Base-by-base conservation (phyloP, 2,329 filamentous ascomycete genomes). In the Microascus cirrosus region DNA sequence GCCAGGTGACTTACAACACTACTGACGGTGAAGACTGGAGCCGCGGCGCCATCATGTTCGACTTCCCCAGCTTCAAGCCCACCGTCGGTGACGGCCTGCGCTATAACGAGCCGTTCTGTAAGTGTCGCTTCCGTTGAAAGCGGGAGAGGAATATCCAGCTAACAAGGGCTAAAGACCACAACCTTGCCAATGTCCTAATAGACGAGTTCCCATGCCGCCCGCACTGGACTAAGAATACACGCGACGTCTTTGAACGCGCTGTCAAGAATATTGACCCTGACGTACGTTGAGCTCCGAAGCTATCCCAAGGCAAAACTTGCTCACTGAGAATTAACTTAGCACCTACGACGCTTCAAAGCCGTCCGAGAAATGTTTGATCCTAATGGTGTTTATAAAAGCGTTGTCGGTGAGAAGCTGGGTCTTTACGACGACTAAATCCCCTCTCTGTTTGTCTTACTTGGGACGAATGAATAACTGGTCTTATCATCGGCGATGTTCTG, bases 151-250 rank as follows among this genome's bases (percentile, higher is more conserved):
- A 20, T 39, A 10, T 36, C 28, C 4, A 32, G 10, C 60, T 62
- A 22, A 62, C 22, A 22, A 10, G 48, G 18, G 10, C 3, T 3
- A n/a, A 42, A 74, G 69, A 79, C 61, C 71, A 70, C 39, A 74
- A 71, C 6, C 66, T 80, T 3, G 75, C 76, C 22, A 72, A 73
- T 55, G 72, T 70, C 0, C 69, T 79, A 20, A 68, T 79, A 54
- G 70, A 74, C 28, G 77, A 79, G 63, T 79, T 79, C 60, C 75
- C 76, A 0, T 76, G 74, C 62, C 70, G 77, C 5, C 77, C 77
- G 34, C 77, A 80, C 65, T 80, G 77, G 77, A 79, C 77, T 12
- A 80, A 79, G 68, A 79, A 79, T 62, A 78, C 75, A 3, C 67
- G 77, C 20, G 74, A 77, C 24, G 70, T 79, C 10, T 74, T 78